Evolutionary conservation across 306 rosid genomes (phyloP), one percentile per base, ranked within the genome.

Genomic region (Sechiopsis laciniata): DNA sequence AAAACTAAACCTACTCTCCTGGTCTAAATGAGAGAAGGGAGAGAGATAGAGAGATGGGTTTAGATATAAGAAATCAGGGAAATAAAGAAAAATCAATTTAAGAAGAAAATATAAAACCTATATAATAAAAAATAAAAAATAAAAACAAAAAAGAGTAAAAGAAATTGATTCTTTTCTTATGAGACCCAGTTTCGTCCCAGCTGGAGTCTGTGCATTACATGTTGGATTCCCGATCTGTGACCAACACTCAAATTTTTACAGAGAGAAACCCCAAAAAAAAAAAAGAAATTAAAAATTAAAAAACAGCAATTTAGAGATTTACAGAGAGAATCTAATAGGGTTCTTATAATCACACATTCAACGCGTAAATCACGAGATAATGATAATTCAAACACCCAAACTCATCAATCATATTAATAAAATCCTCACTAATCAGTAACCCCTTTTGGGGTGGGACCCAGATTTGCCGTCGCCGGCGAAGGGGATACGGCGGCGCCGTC

Each of bases 101-200:
- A 26, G 55, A 73, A 73, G 48, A 51, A 62, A 29, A 63, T 42
- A 50, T 8, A 75, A 24, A 63, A 40, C 6, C 6, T 7, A 74
- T 6, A 40, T 40, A 40, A 40, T 37, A 37, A 37, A 37, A 2
- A 37, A 37, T 22, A 20, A 20, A n/a, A n/a, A n/a, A n/a, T n/a
- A 70, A 26, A 10, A 16, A 22, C 14, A 51, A 70, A 59, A 70
- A 70, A 45, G 52, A 51, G 48, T 51, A 55, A 60, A 69, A 61
- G 37, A 32, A 32, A 2, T 60, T 75, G 78, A 75, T 75, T 75
- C 78, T 75, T 75, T 75, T 63, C 78, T 75, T 75, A 73, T 53
- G 78, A 75, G 78, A 75, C 78, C 78, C 73, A 75, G 78, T 64
- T 63, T 74, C 67, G 11, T 51, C 56, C 67, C 78, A 63, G 78